Evolutionary conservation across 106 monocot genomes (phyloP).

Genomic region (Allium cepa): DNA sequence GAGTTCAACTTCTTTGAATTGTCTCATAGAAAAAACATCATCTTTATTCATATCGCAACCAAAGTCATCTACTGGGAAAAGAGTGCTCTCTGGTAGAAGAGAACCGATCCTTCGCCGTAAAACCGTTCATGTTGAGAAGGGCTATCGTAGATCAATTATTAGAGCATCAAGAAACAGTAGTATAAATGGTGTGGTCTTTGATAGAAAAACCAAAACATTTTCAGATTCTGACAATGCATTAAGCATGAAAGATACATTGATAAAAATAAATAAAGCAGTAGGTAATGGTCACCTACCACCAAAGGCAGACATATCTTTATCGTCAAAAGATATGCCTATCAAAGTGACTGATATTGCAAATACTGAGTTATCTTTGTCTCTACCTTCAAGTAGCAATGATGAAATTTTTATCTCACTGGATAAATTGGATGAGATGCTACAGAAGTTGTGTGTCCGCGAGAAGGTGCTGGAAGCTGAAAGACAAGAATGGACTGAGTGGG

Average conservation of each 20-base stretch:
- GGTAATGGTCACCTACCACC: too few relatives aligned
- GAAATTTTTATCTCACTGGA: conserved; percentile 19
- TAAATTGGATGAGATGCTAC: conserved; percentile 57
- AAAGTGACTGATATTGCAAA: conserved; percentile 18
- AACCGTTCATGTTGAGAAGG: conserved; percentile 57
- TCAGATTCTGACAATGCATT: conserved; percentile 23
- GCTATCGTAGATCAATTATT: conserved; percentile 40
- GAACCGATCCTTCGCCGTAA: conserved; percentile 50
- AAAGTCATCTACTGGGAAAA: conserved; percentile 34
- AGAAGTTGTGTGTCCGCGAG: conserved; percentile 38
- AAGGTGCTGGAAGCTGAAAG: conserved; percentile 57
- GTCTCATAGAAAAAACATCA: conserved; percentile 17
- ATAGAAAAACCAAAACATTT: conserved; percentile 34
- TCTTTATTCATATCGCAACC: conserved; percentile 11
- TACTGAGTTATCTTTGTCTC: conserved; percentile 63
- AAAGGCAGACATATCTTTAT: conserved; percentile 12
- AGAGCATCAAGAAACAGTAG: conserved; percentile 44
- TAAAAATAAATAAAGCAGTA: conserved; percentile 20
- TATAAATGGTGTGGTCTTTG: conserved; percentile 27
- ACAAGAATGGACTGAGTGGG: conserved; percentile 85
- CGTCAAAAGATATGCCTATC: conserved; percentile 18
- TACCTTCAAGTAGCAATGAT: conserved; percentile 44
- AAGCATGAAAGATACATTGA: conserved; percentile 37
- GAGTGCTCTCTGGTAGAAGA: conserved; percentile 41
- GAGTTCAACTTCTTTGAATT: conserved; percentile 13